A percentile compares a stretch with the other conserved stretches of the same genome.
phyloP scores from a whole-genome alignment of 2,329 filamentous ascomycete genomes.

The Zasmidium angulare region DNA sequence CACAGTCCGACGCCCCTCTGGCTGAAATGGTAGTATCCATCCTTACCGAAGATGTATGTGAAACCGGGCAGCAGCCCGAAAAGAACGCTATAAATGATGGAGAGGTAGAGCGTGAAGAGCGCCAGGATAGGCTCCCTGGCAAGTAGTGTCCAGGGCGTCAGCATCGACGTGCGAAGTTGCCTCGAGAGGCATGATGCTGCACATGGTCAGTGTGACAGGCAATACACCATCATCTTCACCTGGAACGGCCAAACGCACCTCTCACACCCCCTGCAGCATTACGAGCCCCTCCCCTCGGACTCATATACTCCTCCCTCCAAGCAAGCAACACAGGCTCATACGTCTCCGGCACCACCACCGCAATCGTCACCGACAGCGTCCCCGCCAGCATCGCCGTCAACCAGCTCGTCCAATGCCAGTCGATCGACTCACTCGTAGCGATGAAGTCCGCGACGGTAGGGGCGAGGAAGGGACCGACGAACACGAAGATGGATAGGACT shows the following conservation, averaged over 20 bases:
- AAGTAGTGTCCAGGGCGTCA: conserved; percentile 17
- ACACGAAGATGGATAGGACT: not conserved
- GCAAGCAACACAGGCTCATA: conserved; percentile 42
- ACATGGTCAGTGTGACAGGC: conserved; percentile 4
- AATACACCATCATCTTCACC: no score
- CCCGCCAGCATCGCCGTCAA: conserved; percentile 25
- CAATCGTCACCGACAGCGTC: conserved; percentile 10
- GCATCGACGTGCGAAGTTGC: conserved; percentile 11
- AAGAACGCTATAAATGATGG: conserved; percentile 52
- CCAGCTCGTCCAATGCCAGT: conserved; percentile 52
- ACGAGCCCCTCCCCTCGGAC: conserved; percentile 19
- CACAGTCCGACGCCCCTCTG: conserved; percentile 2
- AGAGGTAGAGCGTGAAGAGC: conserved; percentile 51
- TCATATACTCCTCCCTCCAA: conserved; percentile 32
- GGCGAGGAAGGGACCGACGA: conserved; percentile 19
- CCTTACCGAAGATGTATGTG: conserved; percentile 48
- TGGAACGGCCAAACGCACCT: no score
- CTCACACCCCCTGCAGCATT: conserved; percentile 3
- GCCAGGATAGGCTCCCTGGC: conserved; percentile 41
- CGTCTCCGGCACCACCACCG: conserved; percentile 52
- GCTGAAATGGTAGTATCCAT: conserved; percentile 6
- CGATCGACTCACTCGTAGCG: conserved; percentile 34
- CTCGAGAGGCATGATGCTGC: conserved; percentile 11
- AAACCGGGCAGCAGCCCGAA: conserved; percentile 57
- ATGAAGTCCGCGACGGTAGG: conserved; percentile 31